Base-by-base conservation (phyloP, 306 rosid species). In the Cucumis cinereus region DNA sequence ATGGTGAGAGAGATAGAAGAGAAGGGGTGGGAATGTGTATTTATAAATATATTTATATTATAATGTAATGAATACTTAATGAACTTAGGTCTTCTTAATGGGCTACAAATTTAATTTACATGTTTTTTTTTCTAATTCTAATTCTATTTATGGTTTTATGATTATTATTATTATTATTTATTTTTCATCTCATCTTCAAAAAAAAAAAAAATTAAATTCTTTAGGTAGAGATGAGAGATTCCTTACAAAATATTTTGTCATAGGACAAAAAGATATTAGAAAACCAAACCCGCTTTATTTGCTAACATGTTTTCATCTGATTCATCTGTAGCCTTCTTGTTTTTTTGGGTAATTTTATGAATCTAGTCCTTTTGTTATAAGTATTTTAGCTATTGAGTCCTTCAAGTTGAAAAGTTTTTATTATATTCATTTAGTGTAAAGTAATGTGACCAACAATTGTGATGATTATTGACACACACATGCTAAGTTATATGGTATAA, bases 1-100 rank as follows among this genome's bases (percentile, higher is more conserved):
- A 83, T 83, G 82, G 88, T 83, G 88, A 91, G 84, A 85, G 86
- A 87, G 20, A 74, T 67, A 72, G 79, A 80, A 77, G 81, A 76
- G 67, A 86, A 77, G 87, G 20, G 58, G 24, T 57, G 73, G 73
- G 69, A 84, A 81, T 83, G 78, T 84, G 81, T 79, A 2, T 78
- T 83, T 73, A 80, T 69, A 59, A 81, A 76, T 84, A 82, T 79
- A 3, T 77, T 30, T 5, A 30, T 30, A 30, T 30, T 30, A 86
- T 74, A 80, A 61, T 49, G 78, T 78, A 87, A 82, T 83, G 79
- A 80, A 81, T 90, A 85, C 77, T 85, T 85, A 91, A 85, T 82
- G 71, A 54, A 28, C 70, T 59, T 68, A 54, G 83, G 98, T 90
- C 86, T 87, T 93, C 90, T 84, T 86, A 88, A 74, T 91, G 97